Conservation (phyloP, 768 basidiomycete species). For the Antrodiella citrinella region DNA sequence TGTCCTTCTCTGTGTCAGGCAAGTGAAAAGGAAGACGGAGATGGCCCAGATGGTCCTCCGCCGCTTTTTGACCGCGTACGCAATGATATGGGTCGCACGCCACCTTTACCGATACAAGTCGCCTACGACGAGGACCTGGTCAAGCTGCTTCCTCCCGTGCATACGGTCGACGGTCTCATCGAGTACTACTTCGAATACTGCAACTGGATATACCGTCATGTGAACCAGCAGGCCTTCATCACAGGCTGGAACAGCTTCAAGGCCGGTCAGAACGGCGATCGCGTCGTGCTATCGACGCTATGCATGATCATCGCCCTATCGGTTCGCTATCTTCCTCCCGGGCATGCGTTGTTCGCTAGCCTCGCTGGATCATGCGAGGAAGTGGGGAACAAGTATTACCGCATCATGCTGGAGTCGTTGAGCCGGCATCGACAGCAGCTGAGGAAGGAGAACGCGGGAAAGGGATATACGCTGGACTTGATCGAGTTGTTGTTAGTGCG, state of each 20-base stretch:
- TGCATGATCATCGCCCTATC: constrained; percentile 71
- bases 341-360: constrained; percentile 52
- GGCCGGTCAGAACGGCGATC: constrained; percentile 53
- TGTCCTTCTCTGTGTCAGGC: constrained; percentile 27
- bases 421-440: constrained; percentile 52
- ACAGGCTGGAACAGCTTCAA: constrained; percentile 72
- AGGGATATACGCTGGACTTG: constrained; percentile 47
- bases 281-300: constrained; percentile 61
- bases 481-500: constrained; percentile 68
- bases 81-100: background rate
- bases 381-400: constrained; percentile 58
- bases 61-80: background rate
- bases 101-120: background rate
- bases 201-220: constrained; percentile 81
- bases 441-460: constrained; percentile 12
- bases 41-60: background rate
- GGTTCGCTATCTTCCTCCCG: constrained; percentile 59
- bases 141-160: constrained; percentile 51
- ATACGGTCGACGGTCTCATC: constrained; percentile 67
- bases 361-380: constrained; percentile 47
- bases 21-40: background rate
- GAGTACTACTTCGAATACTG: constrained; percentile 78
- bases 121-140: constrained; percentile 67
- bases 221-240: constrained; percentile 55
- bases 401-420: constrained; percentile 56